Base-by-base conservation (phyloP, 164 flowering plant genomes). In the Nymphaea colorata region DNA sequence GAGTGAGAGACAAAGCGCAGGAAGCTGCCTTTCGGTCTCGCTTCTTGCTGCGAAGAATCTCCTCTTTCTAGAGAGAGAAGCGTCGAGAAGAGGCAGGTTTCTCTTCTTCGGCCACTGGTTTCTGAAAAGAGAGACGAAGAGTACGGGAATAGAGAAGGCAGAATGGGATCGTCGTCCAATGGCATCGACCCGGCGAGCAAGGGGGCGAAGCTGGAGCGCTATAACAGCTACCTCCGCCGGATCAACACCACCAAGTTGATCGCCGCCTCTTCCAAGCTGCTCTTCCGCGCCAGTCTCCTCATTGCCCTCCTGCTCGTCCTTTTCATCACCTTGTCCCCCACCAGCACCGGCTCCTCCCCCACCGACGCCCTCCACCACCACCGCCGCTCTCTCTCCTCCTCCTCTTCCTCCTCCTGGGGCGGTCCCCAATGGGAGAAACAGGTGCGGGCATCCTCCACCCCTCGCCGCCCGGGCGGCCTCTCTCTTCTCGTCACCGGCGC, bases 231-330 rank as follows among this genome's bases (percentile, higher is more conserved):
- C 75, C 71, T 89, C 70, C 84, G 91, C 5, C 82, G 82, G 18
- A 79, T 87, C 4, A 86, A 88, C 81, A 78, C 78, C 80, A 83
- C 96, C 0, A 93, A 85, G 63, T 79, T 86, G 67, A 69, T 93
- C 4, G 81, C 85, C 42, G 91, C 91, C 8, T 91, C 97, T 0
- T 93, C 96, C 12, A 90, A 89, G 69, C 85, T 93, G 25, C 84
- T 93, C 62, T 91, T 93, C 79, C 83, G 93, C 2, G 81, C 80
- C 51, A 81, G 96, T 11, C 85, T 91, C 16, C 76, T 93, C 61
- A 73, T 82, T 43, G 86, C 97, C 2, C 78, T 93, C 14, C 62
- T 85, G 41, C 81, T 93, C 42, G 70, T 93, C 68, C 73, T 93
- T 71, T 83, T 86, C 81, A 83, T 93, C 80, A 82, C 94, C 43